Base-by-base conservation (phyloP, 768 basidiomycete species). In the Ephemerocybe angulata region DNA sequence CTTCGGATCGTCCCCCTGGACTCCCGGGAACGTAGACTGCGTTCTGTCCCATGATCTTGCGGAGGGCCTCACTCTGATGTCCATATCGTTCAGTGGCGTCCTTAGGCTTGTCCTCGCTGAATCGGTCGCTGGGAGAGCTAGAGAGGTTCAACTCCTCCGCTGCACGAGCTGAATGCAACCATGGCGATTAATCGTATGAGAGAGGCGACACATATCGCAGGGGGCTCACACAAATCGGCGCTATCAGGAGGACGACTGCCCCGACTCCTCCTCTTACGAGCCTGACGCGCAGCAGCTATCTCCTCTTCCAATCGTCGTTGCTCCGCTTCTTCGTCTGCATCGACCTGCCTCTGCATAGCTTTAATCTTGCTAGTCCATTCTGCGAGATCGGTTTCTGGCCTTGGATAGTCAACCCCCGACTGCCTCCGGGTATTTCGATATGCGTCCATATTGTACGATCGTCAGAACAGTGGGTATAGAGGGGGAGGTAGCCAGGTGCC, bases 341-440 rank as follows among this genome's bases (percentile, higher is more conserved):
- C 90, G 24, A 90, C 86, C 62, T 90, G 87, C 56, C 83, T 80
- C 65, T 91, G 90, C 68, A 92, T 70, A 15, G 83, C 87, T 66
- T 86, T 87, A 67, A 93, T 90, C 74, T 79, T 86, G 69, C 73
- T 85, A 13, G 89, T 81, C 90, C 90, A 92, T 67, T 92, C 88
- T 15, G 88, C 78, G n/a, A 90, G 76, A 47, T 82, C 85, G 3
- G 76, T 73, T 61, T 89, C 88, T 19, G 84, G 75, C 56, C 79
- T 81, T 11, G 80, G 76, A 19, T 73, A 62, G 62, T 80, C 78
- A 51, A 67, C 67, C 19, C 61, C 63, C 15, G 65, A 55, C 49
- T 65, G 60, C 31, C 67, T 62, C 21, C 65, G 55, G 40, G 59
- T 35, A 41, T 58, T 58, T 11, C 61, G 58, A 15, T 62, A 64